phyloP scores from a whole-genome alignment of 495 filamentous ascomycete genomes.

The Hypomontagnella submonticulosa region DNA sequence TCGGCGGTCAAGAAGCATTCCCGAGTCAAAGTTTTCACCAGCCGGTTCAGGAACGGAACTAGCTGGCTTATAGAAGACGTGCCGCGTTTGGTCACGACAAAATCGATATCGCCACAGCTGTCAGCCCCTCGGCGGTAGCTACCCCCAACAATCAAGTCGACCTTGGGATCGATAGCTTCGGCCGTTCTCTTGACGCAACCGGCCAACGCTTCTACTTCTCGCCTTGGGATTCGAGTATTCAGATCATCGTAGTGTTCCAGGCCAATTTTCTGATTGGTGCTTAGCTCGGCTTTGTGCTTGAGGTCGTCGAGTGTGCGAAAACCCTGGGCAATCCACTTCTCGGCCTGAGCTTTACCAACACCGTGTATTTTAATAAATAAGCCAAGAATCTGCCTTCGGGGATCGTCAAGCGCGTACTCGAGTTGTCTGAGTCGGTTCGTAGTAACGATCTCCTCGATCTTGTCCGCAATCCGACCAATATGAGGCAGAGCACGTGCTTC shows the following conservation, averaged over 20 bases:
- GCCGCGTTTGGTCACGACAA: conserved; percentile 80
- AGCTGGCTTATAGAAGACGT: conserved; percentile 69
- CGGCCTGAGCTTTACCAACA: conserved; percentile 76
- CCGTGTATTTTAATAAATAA: conserved; percentile 83
- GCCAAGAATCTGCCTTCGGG: conserved; percentile 69
- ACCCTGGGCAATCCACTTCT: conserved; percentile 82
- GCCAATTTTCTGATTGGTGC: conserved; percentile 78
- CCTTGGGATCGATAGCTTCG: conserved; percentile 65
- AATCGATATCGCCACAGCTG: conserved; percentile 83
- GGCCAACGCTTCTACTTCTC: conserved; percentile 78
- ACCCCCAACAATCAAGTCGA: conserved; percentile 78
- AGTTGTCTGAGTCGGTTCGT: conserved; percentile 81
- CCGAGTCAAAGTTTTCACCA: conserved; percentile 70
- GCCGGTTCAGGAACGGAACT: conserved; percentile 67
- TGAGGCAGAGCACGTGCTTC: conserved; percentile 75
- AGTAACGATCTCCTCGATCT: conserved; percentile 88
- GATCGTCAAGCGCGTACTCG: conserved; percentile 72
- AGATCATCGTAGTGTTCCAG: conserved; percentile 87
- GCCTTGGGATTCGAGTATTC: conserved; percentile 80
- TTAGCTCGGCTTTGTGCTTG: conserved; percentile 69
- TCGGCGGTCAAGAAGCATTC: conserved; percentile 67
- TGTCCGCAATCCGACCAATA: conserved; percentile 82
- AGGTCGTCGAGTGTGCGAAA: conserved; percentile 81
- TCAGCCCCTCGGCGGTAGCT: conserved; percentile 85
- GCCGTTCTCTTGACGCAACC: conserved; percentile 72